Conservation (phyloP, 2,329 filamentous ascomycete species). For the Ascochyta viciae-villosae region DNA sequence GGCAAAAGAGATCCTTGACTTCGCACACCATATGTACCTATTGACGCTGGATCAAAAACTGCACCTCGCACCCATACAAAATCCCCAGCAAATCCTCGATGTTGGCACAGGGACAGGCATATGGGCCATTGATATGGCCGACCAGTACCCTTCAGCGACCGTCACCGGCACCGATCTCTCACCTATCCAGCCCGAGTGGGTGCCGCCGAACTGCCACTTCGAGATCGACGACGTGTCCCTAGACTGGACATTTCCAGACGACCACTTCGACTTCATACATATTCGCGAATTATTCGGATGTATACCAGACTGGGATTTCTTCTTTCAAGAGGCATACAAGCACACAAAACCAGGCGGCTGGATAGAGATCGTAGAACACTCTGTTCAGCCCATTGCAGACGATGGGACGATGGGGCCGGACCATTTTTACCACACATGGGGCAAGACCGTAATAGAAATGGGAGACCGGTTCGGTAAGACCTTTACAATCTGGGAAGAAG, state of each 20-base stretch:
- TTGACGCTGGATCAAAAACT: constrained; percentile 45
- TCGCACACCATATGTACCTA: constrained; percentile 52
- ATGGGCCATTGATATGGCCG: constrained; percentile 46
- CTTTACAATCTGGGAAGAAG: constrained; percentile 47
- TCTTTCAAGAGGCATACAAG: constrained; percentile 47
- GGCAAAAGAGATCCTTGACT: constrained; percentile 54
- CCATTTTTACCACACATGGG: constrained; percentile 48
- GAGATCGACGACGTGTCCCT: constrained; percentile 56
- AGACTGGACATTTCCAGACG: constrained; percentile 50
- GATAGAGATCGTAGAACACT: constrained; percentile 54
- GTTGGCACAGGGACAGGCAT: constrained; percentile 49
- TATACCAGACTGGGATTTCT: constrained; percentile 55
- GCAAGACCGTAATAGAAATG: constrained; percentile 42
- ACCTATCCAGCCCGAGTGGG: constrained; percentile 58
- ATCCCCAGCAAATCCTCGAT: constrained; percentile 43
- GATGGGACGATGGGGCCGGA: constrained; percentile 50
- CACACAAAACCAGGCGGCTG: constrained; percentile 53
- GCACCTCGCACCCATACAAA: constrained; percentile 41
- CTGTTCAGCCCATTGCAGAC: constrained; percentile 48
- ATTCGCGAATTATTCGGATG: constrained; percentile 55
- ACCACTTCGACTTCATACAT: constrained; percentile 56
- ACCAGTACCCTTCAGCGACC: constrained; percentile 38
- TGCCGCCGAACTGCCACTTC: constrained; percentile 56
- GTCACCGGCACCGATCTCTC: constrained; percentile 57
- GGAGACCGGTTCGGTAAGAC: constrained; percentile 49